A percentile compares a stretch with the other conserved stretches of the same genome.
These are phyloP conservation scores for Haplosporangium sp. DNA, from an alignment of 371 early-diverging fungal species.

Conservation along the genomic window DNA sequence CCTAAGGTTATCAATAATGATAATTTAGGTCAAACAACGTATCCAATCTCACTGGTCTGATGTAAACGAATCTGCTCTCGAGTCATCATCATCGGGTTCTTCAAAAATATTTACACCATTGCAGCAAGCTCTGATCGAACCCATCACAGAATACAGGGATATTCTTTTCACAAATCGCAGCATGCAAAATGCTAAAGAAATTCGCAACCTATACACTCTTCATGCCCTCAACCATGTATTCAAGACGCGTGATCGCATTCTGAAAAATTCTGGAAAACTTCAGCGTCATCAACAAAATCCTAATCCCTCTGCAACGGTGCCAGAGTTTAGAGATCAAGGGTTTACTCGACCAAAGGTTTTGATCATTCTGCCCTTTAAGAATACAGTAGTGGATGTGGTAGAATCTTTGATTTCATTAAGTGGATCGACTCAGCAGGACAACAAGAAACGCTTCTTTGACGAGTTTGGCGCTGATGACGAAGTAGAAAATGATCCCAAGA, in stretches of 20 bases:
- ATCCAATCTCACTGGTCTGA: conserved; percentile 39
- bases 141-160: conserved; percentile 82
- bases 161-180: conserved; percentile 77
- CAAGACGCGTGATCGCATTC: conserved; percentile 82
- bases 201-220: conserved; percentile 79
- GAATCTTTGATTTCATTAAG: conserved; percentile 79
- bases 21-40: conserved; percentile 47
- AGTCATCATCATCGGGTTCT: conserved; percentile 16
- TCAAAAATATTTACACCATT: conserved; percentile 61
- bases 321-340: conserved; percentile 93
- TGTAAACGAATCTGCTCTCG: conserved; percentile 34
- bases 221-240: conserved; percentile 93
- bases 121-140: conserved; percentile 71
- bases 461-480: conserved; percentile 74
- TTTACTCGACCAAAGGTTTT: conserved; percentile 95
- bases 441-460: conserved; percentile 82
- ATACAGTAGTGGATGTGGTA: conserved; percentile 84
- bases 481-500: conserved; percentile 55
- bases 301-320: conserved; percentile 61
- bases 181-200: conserved; percentile 70
- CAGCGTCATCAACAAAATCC: conserved; percentile 65
- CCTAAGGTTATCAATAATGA: conserved; percentile 1
- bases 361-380: conserved; percentile 90
- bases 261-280: conserved; percentile 86
- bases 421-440: conserved; percentile 85